Conservation (phyloP, 306 rosid genomes). For the Cucumis melo region DNA sequence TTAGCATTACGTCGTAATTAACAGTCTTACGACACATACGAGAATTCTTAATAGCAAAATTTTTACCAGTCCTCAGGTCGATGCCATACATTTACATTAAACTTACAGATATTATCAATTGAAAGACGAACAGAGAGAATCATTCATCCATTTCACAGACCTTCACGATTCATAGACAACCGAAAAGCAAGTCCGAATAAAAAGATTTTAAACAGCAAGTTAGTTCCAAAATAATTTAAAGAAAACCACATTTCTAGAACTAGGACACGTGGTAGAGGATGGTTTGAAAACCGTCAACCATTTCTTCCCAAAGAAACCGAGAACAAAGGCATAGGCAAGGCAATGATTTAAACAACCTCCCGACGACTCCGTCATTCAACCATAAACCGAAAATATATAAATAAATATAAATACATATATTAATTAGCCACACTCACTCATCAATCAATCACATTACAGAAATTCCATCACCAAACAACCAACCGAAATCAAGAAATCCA, state of each 20-base stretch:
- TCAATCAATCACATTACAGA: slow-evolving; percentile 1
- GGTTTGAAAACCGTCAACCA: neutral
- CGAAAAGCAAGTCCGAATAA: neutral
- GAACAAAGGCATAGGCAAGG: neutral
- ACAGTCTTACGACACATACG: neutral
- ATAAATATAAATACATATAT: no score
- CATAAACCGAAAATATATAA: neutral
- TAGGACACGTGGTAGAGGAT: neutral
- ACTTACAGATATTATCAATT: neutral
- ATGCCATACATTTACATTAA: neutral
- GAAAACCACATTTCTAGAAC: neutral
- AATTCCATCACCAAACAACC: neutral
- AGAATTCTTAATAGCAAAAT: neutral
- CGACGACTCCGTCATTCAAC: neutral
- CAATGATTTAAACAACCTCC: neutral
- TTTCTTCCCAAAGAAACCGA: neutral
- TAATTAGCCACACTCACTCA: neutral
- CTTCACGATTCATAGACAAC: neutral
- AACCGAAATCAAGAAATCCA: slow-evolving; percentile 2
- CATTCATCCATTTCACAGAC: neutral
- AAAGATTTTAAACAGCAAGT: neutral
- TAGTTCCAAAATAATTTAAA: neutral
- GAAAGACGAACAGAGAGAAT: neutral
- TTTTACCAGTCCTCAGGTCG: neutral
- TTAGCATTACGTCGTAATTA: neutral